Base-by-base conservation (phyloP, 1,139 yeast species). In the Yarrowia galli region DNA sequence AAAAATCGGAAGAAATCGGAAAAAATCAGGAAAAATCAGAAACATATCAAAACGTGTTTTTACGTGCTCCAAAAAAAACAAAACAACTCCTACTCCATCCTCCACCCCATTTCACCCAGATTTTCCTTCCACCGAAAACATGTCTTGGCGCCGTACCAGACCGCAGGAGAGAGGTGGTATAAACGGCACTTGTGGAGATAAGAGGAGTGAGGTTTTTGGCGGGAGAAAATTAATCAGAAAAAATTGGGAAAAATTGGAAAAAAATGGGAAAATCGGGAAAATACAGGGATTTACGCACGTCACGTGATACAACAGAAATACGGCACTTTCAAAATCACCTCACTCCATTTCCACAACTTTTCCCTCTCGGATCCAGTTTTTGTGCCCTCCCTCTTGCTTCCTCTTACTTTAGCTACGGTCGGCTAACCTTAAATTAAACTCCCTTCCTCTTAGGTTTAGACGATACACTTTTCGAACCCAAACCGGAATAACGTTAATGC, bases 151-250 rank as follows among this genome's bases (percentile, higher is more conserved):
- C 60, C 60, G 60, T 53, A 36, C 60, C 13, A 53, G 45, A 1
- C 32, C 32, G 60, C 60, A 53, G 60, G 45, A 53, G 60, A 53
- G 60, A 22, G 60, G 60, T 53, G 60, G 60, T 36, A 13, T 22
- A 53, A 22, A 53, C 45, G 60, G 60, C 60, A 53, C 43, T 53
- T 36, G 60, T 35, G 42, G 58, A 53, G 60, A 53, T 53, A 53
- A 53, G 43, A 20, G 58, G 43, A 20, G 18, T n/a, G 35, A n/a
- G n/a, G n/a, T n/a, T n/a, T n/a, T 13, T 38, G 54, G 20, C 4
- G 18, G 23, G 18, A n/a, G 23, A 16, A 18, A 18, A 40, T 40
- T 38, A 4, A 36, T 15, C 5, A 16, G 16, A 5, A 18, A 18
- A 10, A 42, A 20, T 4, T 4, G 32, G 32, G 32, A 28, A 28